phyloP scores from a whole-genome alignment of 1,284 basidiomycete species.

The Cutaneotrichosporon mucoides region DNA sequence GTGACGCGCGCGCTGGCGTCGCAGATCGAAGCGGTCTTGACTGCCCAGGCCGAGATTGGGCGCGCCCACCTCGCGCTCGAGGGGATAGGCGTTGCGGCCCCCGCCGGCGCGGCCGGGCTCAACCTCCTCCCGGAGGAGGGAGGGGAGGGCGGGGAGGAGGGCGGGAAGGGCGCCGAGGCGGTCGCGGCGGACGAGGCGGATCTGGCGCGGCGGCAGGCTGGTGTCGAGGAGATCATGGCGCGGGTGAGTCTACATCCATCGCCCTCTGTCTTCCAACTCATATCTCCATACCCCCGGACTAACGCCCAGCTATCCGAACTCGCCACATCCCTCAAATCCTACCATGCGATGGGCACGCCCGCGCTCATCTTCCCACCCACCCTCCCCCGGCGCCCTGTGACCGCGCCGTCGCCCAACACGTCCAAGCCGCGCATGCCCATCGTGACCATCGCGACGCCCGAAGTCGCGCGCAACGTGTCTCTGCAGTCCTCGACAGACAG shows the following conservation, averaged over 20 bases:
- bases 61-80: constrained; percentile 19
- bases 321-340: constrained; percentile 10
- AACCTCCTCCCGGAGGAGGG: too few relatives aligned
- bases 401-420: not conserved
- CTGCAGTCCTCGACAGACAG: not conserved
- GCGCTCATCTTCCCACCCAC: constrained; percentile 12
- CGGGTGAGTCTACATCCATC: constrained; percentile 5
- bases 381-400: not conserved
- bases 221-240: constrained; percentile 19
- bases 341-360: constrained; percentile 19
- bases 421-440: not conserved
- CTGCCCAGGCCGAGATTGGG: constrained; percentile 18
- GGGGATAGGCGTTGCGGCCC: constrained; percentile 3
- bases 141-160: too few relatives aligned
- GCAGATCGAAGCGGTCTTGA: constrained; percentile 18
- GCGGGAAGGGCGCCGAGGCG: not conserved
- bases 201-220: constrained; percentile 4
- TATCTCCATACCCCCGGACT: not conserved
- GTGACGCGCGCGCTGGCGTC: constrained; percentile 12
- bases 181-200: not conserved
- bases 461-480: not conserved
- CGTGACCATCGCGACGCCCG: constrained; percentile 4
- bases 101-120: too few relatives aligned
- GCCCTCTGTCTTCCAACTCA: too few relatives aligned
- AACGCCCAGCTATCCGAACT: constrained; percentile 16